Evolutionary conservation across 805 yeast species (phyloP).

Genomic region (Teunomyces barrocoloradensis): DNA sequence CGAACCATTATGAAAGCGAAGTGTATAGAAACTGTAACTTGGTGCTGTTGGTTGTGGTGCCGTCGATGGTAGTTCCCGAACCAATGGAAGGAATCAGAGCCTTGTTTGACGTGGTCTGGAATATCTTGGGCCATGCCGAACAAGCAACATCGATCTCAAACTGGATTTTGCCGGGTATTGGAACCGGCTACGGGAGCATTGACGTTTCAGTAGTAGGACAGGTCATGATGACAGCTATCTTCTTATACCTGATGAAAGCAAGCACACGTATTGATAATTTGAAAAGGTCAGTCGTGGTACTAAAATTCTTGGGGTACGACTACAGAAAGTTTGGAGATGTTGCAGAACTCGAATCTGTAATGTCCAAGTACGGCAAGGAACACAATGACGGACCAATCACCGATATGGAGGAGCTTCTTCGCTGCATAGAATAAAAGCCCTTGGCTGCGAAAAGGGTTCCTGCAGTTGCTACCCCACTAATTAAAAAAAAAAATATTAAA

Average conservation of each 20-base stretch:
- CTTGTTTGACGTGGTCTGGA: slow-evolving; percentile 23
- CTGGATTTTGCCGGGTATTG: slow-evolving; percentile 25
- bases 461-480: not conserved
- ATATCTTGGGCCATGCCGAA: slow-evolving; percentile 10
- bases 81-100: slow-evolving; percentile 4
- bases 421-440: not conserved
- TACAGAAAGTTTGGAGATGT: slow-evolving; percentile 12
- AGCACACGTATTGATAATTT: slow-evolving; percentile 6
- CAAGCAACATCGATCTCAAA: slow-evolving; percentile 6
- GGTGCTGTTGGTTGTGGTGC: slow-evolving; percentile 11
- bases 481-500: not conserved
- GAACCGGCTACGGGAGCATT: slow-evolving; percentile 25
- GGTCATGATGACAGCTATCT: slow-evolving; percentile 19
- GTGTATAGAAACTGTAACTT: slow-evolving; percentile 10
- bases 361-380: not conserved
- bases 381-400: not conserved
- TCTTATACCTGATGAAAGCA: slow-evolving; percentile 9
- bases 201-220: slow-evolving; percentile 15
- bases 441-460: not conserved
- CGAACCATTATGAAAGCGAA: slow-evolving; percentile 7
- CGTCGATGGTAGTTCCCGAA: slow-evolving; percentile 28
- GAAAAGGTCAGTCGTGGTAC: slow-evolving; percentile 16
- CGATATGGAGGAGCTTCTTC: slow-evolving; percentile 6
- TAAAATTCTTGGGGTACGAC: slow-evolving; percentile 19
- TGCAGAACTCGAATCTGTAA: not conserved